phyloP scores from a whole-genome alignment of 1,284 basidiomycete genomes.

The Irpex sp. region DNA sequence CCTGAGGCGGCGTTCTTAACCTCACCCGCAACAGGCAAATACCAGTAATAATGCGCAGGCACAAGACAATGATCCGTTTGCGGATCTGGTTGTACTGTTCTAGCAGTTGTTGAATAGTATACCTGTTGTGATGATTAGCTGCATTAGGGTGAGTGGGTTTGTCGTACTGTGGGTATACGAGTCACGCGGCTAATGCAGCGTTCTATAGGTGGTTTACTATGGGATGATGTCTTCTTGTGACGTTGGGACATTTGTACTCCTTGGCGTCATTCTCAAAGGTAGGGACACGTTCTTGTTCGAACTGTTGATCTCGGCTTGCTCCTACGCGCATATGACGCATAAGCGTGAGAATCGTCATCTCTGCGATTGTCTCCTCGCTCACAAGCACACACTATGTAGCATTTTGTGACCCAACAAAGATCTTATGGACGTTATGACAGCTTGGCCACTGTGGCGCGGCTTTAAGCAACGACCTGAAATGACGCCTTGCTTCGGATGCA shows the following conservation, averaged over 20 bases:
- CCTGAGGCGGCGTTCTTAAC: no score
- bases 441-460: no score
- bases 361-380: no score
- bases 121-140: neutral
- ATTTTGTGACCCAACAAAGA: no score
- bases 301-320: neutral
- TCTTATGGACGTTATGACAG: no score
- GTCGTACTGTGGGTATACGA: neutral
- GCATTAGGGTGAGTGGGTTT: neutral
- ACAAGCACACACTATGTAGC: no score
- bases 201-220: neutral
- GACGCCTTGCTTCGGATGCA: neutral
- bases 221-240: neutral
- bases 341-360: no score
- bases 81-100: slow-evolving; percentile 73
- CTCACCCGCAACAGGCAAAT: slow-evolving; percentile 13
- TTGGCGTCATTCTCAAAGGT: no score
- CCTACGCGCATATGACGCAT: neutral
- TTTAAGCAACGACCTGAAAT: no score
- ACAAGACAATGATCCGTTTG: slow-evolving; percentile 75
- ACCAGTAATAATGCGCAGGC: slow-evolving; percentile 23
- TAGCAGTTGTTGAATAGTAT: slow-evolving; percentile 28
- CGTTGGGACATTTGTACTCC: no score
- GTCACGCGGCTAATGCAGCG: neutral
- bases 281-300: neutral